Evolutionary conservation across 805 yeast species (phyloP), one percentile per base, ranked within the genome.

Genomic region (Diddensiella transvaalensis): DNA sequence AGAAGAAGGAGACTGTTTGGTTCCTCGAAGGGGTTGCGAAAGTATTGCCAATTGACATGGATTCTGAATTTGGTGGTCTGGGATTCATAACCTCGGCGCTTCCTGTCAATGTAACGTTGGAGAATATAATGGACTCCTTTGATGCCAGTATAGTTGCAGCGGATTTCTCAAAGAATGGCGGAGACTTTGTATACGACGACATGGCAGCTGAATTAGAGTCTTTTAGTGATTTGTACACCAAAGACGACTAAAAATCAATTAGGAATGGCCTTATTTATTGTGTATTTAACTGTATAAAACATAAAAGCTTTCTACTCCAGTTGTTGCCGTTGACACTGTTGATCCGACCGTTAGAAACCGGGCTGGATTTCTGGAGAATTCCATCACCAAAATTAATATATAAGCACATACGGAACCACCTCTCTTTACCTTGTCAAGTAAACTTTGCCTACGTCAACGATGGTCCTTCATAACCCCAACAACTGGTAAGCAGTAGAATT

Each of bases 401-500:
- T n/a, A n/a, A n/a, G n/a, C n/a, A n/a, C n/a, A n/a, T n/a, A n/a
- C n/a, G n/a, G n/a, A n/a, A n/a, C n/a, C n/a, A n/a, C n/a, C n/a
- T n/a, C n/a, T n/a, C n/a, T n/a, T n/a, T n/a, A n/a, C n/a, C n/a
- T n/a, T n/a, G n/a, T n/a, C n/a, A n/a, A n/a, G n/a, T n/a, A n/a
- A n/a, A n/a, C n/a, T n/a, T n/a, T n/a, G n/a, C n/a, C n/a, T n/a
- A n/a, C n/a, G n/a, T 26, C 11, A 26, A 26, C 32, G 23, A 91
- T 91, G 97, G 97, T 87, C 36, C 90, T 93, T 26, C 85, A 88
- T 70, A 93, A 91, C 76, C 98, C 98, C 35, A 93, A 93, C 69
- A 91, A 91, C 72, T 91, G 99, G 63, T 60, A 53, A 44, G 56
- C 51, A 40, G 22, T 32, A n/a, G 32, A 8, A 8, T 26, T 26